Evolutionary conservation across 202 grass and related monocot species (phyloP).

Genomic region (Schoenoplectus triqueter): DNA sequence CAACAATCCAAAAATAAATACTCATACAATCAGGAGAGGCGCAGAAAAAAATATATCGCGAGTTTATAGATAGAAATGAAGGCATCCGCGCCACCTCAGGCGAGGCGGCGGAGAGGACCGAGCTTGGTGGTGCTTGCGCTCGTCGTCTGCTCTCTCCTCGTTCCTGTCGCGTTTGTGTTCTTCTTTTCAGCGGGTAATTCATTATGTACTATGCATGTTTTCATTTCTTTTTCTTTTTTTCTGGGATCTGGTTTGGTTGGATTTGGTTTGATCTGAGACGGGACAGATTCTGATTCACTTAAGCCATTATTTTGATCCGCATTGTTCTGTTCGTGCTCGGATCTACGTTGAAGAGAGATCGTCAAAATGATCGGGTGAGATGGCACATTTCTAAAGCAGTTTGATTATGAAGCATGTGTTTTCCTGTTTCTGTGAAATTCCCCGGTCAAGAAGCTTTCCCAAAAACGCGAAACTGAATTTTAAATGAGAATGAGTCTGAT

Average conservation of each 20-base stretch:
- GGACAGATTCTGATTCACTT: slow-evolving; percentile 38
- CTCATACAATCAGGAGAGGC: background rate
- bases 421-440: background rate
- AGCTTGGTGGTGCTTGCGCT: slow-evolving; percentile 85
- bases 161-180: slow-evolving; percentile 95
- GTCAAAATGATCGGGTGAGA: slow-evolving; percentile 35
- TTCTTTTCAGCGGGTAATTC: slow-evolving; percentile 74
- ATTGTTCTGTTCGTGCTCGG: slow-evolving; percentile 42
- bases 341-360: slow-evolving; percentile 32
- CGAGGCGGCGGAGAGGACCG: slow-evolving; percentile 80
- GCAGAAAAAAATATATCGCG: slow-evolving; percentile 33
- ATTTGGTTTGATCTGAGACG: slow-evolving; percentile 17
- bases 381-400: background rate
- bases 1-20: slow-evolving; percentile 37
- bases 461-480: slow-evolving; percentile 31
- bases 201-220: background rate
- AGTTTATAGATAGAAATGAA: slow-evolving; percentile 57
- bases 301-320: slow-evolving; percentile 38
- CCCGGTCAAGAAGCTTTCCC: slow-evolving; percentile 19
- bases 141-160: slow-evolving; percentile 92
- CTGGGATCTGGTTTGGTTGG: background rate
- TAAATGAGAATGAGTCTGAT: background rate
- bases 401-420: background rate
- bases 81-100: slow-evolving; percentile 62
- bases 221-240: background rate